phyloP scores from a whole-genome alignment of 1,284 basidiomycete species.

The Ceratobasidium sp. region DNA sequence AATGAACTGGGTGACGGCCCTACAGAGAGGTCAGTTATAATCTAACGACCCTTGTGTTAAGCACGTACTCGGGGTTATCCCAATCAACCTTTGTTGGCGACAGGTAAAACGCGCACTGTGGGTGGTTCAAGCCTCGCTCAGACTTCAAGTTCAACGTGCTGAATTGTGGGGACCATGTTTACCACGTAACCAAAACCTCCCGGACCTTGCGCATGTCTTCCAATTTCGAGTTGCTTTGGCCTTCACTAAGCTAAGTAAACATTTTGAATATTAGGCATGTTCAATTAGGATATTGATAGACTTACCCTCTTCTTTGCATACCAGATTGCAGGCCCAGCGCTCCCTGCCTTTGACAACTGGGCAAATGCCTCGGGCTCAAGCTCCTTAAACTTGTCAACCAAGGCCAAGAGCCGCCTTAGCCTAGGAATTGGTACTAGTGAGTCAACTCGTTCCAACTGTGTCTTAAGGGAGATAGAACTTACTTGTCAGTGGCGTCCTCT shows the following conservation, averaged over 20 bases:
- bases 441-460: not conserved
- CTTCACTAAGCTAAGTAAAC: not conserved
- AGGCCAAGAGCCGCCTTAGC: not conserved
- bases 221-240: not conserved
- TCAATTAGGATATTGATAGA: too few relatives aligned
- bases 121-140: not conserved
- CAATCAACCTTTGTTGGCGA: not conserved
- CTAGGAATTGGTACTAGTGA: not conserved
- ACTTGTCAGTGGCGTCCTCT: not conserved
- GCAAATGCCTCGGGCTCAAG: not conserved
- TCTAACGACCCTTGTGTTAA: not conserved
- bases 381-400: not conserved
- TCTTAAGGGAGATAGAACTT: not conserved
- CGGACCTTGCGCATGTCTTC: conserved; percentile 1
- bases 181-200: not conserved
- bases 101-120: not conserved
- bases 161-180: not conserved
- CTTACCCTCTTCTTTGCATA: not conserved
- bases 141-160: not conserved
- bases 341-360: not conserved
- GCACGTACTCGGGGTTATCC: not conserved
- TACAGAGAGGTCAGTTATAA: not conserved
- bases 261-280: not conserved
- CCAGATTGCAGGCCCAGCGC: not conserved
- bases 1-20: not conserved